Evolutionary conservation across 768 basidiomycete species (phyloP).

Genomic region (Psilocybe tampanensis): DNA sequence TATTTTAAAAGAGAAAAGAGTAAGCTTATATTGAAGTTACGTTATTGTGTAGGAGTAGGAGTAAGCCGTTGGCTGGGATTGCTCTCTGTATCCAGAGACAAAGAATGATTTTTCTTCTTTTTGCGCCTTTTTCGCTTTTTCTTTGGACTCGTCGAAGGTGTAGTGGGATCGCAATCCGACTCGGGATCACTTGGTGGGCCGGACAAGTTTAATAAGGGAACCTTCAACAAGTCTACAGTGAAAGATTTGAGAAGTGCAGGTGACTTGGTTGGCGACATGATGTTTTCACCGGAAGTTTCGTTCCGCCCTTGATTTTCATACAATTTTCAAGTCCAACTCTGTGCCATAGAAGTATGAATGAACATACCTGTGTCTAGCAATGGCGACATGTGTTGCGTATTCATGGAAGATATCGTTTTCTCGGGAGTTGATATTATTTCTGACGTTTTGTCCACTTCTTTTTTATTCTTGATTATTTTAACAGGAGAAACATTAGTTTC

Average conservation of each 20-base stretch:
- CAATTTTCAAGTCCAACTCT: not conserved
- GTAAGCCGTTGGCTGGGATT: conserved; percentile 13
- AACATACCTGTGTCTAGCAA: not conserved
- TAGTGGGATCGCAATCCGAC: conserved; percentile 29
- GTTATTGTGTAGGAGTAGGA: conserved; percentile 20
- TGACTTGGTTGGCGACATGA: conserved; percentile 8
- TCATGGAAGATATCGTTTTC: not conserved
- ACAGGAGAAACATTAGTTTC: not conserved
- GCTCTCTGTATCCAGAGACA: conserved; percentile 4
- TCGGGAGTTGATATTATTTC: not conserved
- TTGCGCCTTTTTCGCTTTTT: conserved; percentile 58
- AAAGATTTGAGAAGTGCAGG: conserved; percentile 14
- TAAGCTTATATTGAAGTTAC: no score
- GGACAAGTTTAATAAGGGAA: conserved; percentile 57
- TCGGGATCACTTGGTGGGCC: conserved; percentile 44
- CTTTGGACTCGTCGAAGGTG: conserved; percentile 36
- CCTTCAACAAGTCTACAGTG: conserved; percentile 28
- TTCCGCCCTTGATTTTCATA: no score
- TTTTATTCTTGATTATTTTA: not conserved
- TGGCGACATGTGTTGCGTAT: not conserved
- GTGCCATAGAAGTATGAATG: not conserved
- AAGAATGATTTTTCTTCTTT: conserved; percentile 47
- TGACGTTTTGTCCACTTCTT: not conserved
- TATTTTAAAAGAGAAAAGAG: no score
- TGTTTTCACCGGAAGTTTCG: not conserved